Percentiles rank a stretch among this genome's conserved stretches.
Conservation (phyloP, 2,329 filamentous ascomycete species). For the Cordyceps fumosorosea region DNA sequence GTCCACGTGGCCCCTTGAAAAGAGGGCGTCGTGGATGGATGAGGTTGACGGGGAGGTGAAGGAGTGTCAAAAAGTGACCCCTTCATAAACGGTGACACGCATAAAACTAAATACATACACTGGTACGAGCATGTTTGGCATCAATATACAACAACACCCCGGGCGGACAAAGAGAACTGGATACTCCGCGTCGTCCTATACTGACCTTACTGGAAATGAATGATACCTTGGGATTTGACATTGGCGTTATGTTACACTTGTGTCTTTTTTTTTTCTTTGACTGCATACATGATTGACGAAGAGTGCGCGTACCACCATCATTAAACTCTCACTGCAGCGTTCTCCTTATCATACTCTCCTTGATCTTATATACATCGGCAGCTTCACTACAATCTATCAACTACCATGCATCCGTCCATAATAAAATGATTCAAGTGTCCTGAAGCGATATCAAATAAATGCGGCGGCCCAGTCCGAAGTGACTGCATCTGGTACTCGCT, state of each 20-base stretch:
- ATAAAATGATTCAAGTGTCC: background rate
- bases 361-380: conserved; percentile 5
- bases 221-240: conserved; percentile 10
- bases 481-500: conserved; percentile 11
- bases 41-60: background rate
- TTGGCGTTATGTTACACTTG: background rate
- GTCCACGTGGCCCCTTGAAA: conserved; percentile 31
- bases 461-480: conserved; percentile 7
- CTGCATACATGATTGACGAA: too few relatives aligned
- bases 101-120: background rate
- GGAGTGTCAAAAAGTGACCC: background rate
- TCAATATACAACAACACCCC: background rate
- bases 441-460: conserved; percentile 23
- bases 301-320: too few relatives aligned
- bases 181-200: background rate
- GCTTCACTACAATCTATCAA: conserved; percentile 6
- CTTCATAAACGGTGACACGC: too few relatives aligned
- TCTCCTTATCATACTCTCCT: conserved; percentile 1
- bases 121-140: background rate
- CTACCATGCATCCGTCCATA: conserved; percentile 1
- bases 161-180: background rate
- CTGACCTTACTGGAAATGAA: background rate
- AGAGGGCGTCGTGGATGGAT: background rate
- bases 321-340: too few relatives aligned
- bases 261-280: background rate